These are phyloP conservation scores for Pichia sorboxylosa DNA, from an alignment of 1,139 yeast genomes.

Conservation along the genomic window DNA sequence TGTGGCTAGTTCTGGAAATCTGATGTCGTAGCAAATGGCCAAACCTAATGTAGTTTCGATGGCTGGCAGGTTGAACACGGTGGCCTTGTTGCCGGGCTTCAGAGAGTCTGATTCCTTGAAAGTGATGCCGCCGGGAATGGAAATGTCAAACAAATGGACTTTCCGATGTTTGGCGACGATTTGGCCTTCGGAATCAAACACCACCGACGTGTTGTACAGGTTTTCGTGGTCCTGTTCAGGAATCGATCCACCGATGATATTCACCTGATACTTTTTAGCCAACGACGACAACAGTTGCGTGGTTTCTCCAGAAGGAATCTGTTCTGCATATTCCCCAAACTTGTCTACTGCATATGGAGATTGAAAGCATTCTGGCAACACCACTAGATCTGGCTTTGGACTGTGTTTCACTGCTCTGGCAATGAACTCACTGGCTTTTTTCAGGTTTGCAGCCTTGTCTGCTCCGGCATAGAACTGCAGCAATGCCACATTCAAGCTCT, in stretches of 20 bases:
- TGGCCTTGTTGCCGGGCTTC: slow-evolving; percentile 68
- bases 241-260: slow-evolving; percentile 80
- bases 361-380: slow-evolving; percentile 87
- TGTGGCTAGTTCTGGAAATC: slow-evolving; percentile 85
- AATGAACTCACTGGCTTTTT: slow-evolving; percentile 38
- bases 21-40: slow-evolving; percentile 85
- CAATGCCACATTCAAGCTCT: slow-evolving; percentile 47
- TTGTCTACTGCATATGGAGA: slow-evolving; percentile 87
- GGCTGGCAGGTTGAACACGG: slow-evolving; percentile 58
- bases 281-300: slow-evolving; percentile 46
- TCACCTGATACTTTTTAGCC: slow-evolving; percentile 51
- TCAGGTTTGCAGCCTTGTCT: slow-evolving; percentile 48
- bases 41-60: slow-evolving; percentile 68
- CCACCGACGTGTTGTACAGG: slow-evolving; percentile 70
- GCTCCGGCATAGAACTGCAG: slow-evolving; percentile 67
- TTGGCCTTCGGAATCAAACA: slow-evolving; percentile 60
- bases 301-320: slow-evolving; percentile 60
- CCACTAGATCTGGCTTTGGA: slow-evolving; percentile 43
- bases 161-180: slow-evolving; percentile 81
- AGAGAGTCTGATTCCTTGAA: slow-evolving; percentile 73
- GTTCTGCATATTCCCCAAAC: slow-evolving; percentile 76
- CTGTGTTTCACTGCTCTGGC: slow-evolving; percentile 39
- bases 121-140: slow-evolving; percentile 78
- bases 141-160: slow-evolving; percentile 82
- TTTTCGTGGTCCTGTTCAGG: slow-evolving; percentile 58